Percentiles rank a stretch among this genome's conserved stretches.
Evolutionary conservation across 352 stramenopile species (phyloP).

Genomic region (Phytophthora rubi): DNA sequence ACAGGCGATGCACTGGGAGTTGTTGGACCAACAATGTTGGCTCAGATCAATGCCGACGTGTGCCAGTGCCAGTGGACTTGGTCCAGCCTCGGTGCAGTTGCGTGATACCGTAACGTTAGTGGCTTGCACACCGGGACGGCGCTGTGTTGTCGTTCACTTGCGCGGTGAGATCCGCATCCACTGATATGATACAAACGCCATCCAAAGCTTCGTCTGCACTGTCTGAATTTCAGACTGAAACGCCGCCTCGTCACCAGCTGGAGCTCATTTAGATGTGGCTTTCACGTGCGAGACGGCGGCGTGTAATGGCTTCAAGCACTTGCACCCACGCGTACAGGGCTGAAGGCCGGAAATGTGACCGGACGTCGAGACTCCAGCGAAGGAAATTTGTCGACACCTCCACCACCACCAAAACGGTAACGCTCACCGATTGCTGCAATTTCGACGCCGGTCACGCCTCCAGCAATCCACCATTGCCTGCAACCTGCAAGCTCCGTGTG

Average conservation of each 20-base stretch:
- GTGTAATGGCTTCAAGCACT: neutral
- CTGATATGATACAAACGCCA: neutral
- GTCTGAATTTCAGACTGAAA: neutral
- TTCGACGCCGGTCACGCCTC: too few relatives aligned
- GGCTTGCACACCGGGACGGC: neutral
- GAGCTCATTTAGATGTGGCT: constrained; percentile 24
- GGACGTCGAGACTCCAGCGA: neutral
- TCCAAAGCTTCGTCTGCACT: constrained; percentile 13
- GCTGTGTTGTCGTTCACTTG: neutral
- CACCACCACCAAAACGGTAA: too few relatives aligned
- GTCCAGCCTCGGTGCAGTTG: too few relatives aligned
- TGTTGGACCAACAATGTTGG: neutral
- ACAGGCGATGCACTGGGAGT: neutral
- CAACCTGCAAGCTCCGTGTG: too few relatives aligned
- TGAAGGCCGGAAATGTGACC: constrained; percentile 3
- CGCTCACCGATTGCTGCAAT: too few relatives aligned
- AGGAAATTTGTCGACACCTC: neutral
- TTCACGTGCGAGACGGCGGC: neutral
- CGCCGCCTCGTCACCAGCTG: constrained; percentile 5
- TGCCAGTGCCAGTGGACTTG: neutral
- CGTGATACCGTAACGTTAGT: too few relatives aligned
- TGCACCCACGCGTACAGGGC: constrained; percentile 1
- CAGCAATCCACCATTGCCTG: too few relatives aligned
- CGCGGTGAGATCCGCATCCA: neutral
- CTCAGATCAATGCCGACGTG: neutral